These are phyloP conservation scores for Metarhizium sp. DNA, from an alignment of 2,329 filamentous ascomycete genomes.

Conservation along the genomic window DNA sequence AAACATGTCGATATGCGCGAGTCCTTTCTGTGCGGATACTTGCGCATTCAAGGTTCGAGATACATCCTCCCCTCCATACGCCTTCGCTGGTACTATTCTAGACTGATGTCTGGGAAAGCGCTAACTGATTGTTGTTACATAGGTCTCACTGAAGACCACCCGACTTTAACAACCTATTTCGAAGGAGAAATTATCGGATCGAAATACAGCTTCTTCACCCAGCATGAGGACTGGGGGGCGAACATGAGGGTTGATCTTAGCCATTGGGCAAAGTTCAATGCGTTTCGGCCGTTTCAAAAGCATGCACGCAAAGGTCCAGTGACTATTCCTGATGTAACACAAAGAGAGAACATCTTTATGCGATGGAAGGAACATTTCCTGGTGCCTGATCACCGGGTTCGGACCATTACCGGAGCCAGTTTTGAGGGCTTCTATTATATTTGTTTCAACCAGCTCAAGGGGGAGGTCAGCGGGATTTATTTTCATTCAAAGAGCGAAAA, in stretches of 20 bases:
- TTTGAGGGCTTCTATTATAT: constrained; percentile 99
- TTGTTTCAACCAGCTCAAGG: constrained; percentile 88
- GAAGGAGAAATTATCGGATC: constrained; percentile 95
- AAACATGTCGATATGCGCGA: constrained; percentile 93
- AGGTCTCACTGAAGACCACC: constrained; percentile 93
- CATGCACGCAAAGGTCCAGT: constrained; percentile 46
- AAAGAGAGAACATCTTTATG: constrained; percentile 92
- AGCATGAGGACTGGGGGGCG: constrained; percentile 84
- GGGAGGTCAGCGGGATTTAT: constrained; percentile 86
- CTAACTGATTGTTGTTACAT: constrained; percentile 2
- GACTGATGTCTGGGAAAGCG: not conserved
- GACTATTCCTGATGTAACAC: constrained; percentile 58
- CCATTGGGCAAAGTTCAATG: constrained; percentile 86
- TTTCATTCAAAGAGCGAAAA: constrained; percentile 98
- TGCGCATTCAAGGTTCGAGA: constrained; percentile 77
- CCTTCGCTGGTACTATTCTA: not conserved
- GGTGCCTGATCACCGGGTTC: constrained; percentile 86
- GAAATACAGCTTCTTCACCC: constrained; percentile 89
- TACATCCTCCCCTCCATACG: not conserved
- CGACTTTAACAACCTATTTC: constrained; percentile 96
- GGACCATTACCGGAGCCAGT: constrained; percentile 85
- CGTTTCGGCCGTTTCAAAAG: constrained; percentile 68
- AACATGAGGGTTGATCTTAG: constrained; percentile 83
- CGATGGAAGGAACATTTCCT: constrained; percentile 98
- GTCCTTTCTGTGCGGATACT: constrained; percentile 88